Evolutionary conservation across 257 asterid genomes (phyloP).

Genomic region (Oldenlandia corymbosa): DNA sequence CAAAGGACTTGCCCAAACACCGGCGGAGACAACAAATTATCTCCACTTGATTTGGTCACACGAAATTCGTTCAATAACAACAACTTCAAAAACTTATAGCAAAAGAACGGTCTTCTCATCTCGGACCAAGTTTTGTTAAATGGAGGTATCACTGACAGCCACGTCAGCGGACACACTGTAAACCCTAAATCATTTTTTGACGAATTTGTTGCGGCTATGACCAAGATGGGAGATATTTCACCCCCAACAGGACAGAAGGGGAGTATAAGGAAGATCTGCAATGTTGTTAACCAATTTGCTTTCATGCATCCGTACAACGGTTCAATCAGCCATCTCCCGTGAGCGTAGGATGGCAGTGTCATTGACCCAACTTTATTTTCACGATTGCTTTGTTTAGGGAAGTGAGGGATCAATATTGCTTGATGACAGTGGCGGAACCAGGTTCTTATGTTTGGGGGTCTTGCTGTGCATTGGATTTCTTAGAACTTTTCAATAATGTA

Average conservation of each 20-base stretch:
- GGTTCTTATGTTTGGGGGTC: too few species aligned
- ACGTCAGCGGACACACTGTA: slow-evolving; percentile 16
- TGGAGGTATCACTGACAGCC: slow-evolving; percentile 17
- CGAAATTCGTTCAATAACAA: not conserved
- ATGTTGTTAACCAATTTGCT: slow-evolving; percentile 22
- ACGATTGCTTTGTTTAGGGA: too few species aligned
- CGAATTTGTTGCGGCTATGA: slow-evolving; percentile 25
- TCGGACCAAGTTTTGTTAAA: slow-evolving; percentile 28
- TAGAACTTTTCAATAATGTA: too few species aligned
- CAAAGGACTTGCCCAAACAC: slow-evolving; percentile 20
- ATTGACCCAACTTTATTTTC: too few species aligned
- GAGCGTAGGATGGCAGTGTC: too few species aligned
- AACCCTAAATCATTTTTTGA: slow-evolving; percentile 8
- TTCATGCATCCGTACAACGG: too few species aligned
- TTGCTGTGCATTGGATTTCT: too few species aligned
- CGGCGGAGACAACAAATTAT: slow-evolving; percentile 20
- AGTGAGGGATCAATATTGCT: too few species aligned
- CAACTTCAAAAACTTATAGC: slow-evolving; percentile 17
- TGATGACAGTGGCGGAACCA: too few species aligned
- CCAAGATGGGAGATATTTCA: slow-evolving; percentile 28
- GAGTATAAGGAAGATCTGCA: slow-evolving; percentile 27
- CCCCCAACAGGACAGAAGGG: slow-evolving; percentile 26
- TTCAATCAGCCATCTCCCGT: too few species aligned
- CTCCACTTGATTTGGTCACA: slow-evolving; percentile 16
- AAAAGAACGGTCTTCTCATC: slow-evolving; percentile 20